Evolutionary conservation across 2,329 filamentous ascomycete species (phyloP), one percentile per base, ranked within the genome.

Genomic region (Sporothrix globosa): DNA sequence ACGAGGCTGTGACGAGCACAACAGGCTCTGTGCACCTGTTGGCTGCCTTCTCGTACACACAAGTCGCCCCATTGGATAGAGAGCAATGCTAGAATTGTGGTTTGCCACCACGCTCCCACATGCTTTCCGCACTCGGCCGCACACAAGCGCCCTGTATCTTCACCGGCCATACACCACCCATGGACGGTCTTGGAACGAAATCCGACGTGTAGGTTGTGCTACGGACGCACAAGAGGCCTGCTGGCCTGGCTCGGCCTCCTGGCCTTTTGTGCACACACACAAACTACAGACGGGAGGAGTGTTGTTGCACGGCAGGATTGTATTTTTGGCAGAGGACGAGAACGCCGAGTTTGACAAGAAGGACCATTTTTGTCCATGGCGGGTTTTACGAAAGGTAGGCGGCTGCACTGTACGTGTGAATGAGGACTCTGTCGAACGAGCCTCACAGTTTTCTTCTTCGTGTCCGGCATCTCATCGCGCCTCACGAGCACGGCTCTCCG

Each of bases 171-270:
- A 5, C 21, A 54, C 34, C n/a, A 61, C 39, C n/a, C 5, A 27
- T 44, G 58, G 58, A 44, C 6, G 6, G 21, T 10, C 1, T 6
- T 1, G 4, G 4, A 13, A 1, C 4, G 4, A 44, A 61, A 44
- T 61, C 24, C 58, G 58, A 61, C 39, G 34, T 44, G 56, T 39
- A 13, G 39, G 9, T 17, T 61, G 56, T 44, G 58, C 58, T 24
- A 10, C 34, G 6, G 24, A 56, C 10, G 50, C 50, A 53, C 50
- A 13, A 41, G 56, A 60, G 56, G 30, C 19, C 30, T 41, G 56
- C 34, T 60, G 17, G 41, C 11, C 41, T 46, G 41, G 41, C 41
- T 3, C 21, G 56, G 30, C 56, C 56, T 41, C 19, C 56, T 41
- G 34, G 30, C 13, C 4, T 60, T 41, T 19, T 41, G 56, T 41